Evolutionary conservation across 163 green algal genomes (phyloP), one percentile per base, ranked within the genome.

Genomic region (Trebouxia gelatinosa): DNA sequence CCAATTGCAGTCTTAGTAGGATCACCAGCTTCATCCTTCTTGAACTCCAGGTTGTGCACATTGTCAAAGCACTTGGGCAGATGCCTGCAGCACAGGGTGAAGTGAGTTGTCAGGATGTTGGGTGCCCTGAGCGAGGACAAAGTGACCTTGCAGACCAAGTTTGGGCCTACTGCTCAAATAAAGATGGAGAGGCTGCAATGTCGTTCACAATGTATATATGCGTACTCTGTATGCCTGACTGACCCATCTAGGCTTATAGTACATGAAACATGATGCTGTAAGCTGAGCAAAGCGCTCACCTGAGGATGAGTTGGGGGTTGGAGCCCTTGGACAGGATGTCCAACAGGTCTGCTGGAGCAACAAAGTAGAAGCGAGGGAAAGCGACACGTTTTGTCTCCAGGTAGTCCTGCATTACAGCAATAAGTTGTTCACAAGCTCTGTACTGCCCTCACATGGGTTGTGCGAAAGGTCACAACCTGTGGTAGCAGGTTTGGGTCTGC

Each of bases 341-440:
- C 78, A 98, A 86, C 81, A 98, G 87, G 82, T 98, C 94, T 5
- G 91, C 91, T 3, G 89, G 87, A 28, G 93, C 87, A 37, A 98
- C 91, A 81, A 98, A 98, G 85, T 98, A 98, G 85, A 98, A 97
- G 19, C 94, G 89, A 0, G 94, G 93, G 82, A 97, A 98, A 16
- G 92, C 90, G 11, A 94, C 87, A 58, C 93, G 89, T 87, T 98
- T 98, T 32, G 92, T 97, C 85, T 98, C 93, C 78, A 98, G 81
- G 83, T 98, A 98, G 68, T 95, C 92, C 90, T 93, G 85, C 71
- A 80, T 29, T 50, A 26, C 28, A 72, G 4, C 11, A 26, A 68
- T 11, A 59, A 68, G 29, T 39, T 28, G 50, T 61, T 17, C 50
- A n/a, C 50, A n/a, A n/a, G n/a, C n/a, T n/a, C n/a, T n/a, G n/a